phyloP scores from a whole-genome alignment of 2,329 filamentous ascomycete genomes.

The Ascochyta pisi region DNA sequence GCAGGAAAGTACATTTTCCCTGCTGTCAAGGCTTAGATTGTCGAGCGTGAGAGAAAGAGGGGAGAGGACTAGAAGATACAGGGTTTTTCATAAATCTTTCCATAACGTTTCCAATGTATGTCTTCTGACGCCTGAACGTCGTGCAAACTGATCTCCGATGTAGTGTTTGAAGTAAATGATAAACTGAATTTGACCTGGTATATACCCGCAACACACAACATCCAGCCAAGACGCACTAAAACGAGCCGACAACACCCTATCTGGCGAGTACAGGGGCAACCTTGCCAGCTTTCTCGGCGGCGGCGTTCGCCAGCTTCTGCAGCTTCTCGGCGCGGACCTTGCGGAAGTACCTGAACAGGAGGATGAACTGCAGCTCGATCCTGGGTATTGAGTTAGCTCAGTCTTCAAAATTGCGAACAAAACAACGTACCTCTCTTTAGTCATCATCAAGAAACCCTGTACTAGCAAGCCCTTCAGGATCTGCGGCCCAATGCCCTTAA shows the following conservation, averaged over 20 bases:
- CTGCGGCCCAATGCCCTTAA: constrained; percentile 96
- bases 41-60: neutral
- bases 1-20: constrained; percentile 24
- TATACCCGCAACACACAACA: constrained; percentile 3
- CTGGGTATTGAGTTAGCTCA: constrained; percentile 53
- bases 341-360: constrained; percentile 83
- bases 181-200: constrained; percentile 1
- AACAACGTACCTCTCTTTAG: constrained; percentile 82
- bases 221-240: neutral
- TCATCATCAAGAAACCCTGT: constrained; percentile 98
- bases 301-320: constrained; percentile 68
- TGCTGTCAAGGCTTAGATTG: neutral
- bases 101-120: neutral
- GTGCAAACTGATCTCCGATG: neutral
- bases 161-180: neutral
- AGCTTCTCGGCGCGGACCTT: constrained; percentile 74
- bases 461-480: constrained; percentile 91
- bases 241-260: constrained; percentile 17
- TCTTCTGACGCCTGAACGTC: constrained; percentile 4
- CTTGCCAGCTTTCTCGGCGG: constrained; percentile 61
- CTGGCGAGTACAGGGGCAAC: constrained; percentile 43
- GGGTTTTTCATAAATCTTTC: neutral
- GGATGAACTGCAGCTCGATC: constrained; percentile 86
- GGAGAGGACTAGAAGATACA: neutral
- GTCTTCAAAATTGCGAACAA: neutral